Evolutionary conservation across 345 rosid genomes (phyloP), one percentile per base, ranked within the genome.

Genomic region (Ceriops decandra): DNA sequence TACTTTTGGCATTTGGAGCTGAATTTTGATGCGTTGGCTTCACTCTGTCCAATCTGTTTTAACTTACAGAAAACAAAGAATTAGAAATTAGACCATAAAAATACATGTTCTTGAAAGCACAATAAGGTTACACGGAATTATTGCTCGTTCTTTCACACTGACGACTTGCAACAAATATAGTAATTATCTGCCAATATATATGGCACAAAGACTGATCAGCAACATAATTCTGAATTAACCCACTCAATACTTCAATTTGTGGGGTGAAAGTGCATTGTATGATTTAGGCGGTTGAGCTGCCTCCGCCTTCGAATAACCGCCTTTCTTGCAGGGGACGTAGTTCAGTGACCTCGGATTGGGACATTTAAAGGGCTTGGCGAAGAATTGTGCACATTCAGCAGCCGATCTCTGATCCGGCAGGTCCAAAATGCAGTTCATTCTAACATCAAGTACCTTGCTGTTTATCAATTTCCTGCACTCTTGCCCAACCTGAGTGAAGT

Each of bases 401-500:
- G 16, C 28, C 16, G 76, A 11, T 66, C 75, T 82, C 81, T 87
- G 88, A 6, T 33, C 7, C n/a, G 89, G 85, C 21, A 87, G 81
- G 38, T 61, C 92, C 53, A 70, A 38, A 72, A 87, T 82, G 82
- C 92, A 87, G 80, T 87, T 85, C 75, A 54, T 77, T 19, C 62
- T 27, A 19, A 87, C 78, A 62, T 85, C 80, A 7, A 87, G 84
- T 27, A 1, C 63, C 72, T 75, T 84, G 1, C 15, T 57, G 11
- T 0, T 0, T 27, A 87, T 77, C 69, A 82, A 63, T 9, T 79
- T 59, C 78, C 84, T 60, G 73, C 92, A 87, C 36, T 54, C 63
- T 0, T 82, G 83, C 7, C 92, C 89, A 20, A 84, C 84, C 65
- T 82, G 76, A 5, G 89, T 87, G 79, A 87, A 85, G 75, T 82